phyloP scores from a whole-genome alignment of 1,139 yeast species.

The Taphrina deformans region DNA sequence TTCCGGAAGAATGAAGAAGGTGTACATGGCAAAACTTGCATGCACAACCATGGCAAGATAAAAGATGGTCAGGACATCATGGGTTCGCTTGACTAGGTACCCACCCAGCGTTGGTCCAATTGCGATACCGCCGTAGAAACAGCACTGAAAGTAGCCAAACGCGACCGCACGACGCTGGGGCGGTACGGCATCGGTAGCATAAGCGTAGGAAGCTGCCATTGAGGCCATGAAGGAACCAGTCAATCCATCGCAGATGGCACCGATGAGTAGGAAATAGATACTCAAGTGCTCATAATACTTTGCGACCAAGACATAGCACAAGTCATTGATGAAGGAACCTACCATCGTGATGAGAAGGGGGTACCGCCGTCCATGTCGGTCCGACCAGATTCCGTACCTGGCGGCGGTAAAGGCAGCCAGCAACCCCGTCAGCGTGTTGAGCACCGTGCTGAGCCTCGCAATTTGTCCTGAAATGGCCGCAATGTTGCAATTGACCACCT shows the following conservation, averaged over 20 bases:
- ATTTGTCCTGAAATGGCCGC: conserved; percentile 37
- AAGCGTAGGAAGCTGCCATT: conserved; percentile 58
- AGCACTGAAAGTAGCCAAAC: conserved; percentile 60
- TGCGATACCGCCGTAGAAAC: conserved; percentile 59
- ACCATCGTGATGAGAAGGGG: conserved; percentile 36
- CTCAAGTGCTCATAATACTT: conserved; percentile 32
- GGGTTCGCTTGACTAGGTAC: conserved; percentile 43
- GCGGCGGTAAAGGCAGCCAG: conserved; percentile 36
- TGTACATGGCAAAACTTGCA: conserved; percentile 45
- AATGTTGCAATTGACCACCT: conserved; percentile 36
- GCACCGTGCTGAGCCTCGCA: conserved; percentile 35
- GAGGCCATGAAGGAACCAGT: conserved; percentile 60
- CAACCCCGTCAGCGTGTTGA: conserved; percentile 37
- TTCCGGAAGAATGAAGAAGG: conserved; percentile 56
- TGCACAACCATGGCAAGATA: conserved; percentile 41
- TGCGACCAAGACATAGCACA: conserved; percentile 36
- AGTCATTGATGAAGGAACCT: conserved; percentile 36
- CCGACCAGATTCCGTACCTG: conserved; percentile 38
- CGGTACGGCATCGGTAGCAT: conserved; percentile 64
- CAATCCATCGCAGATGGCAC: conserved; percentile 51
- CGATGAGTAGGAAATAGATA: conserved; percentile 47
- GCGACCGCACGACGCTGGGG: conserved; percentile 56
- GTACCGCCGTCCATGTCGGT: conserved; percentile 38
- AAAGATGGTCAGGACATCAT: conserved; percentile 43
- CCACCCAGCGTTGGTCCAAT: conserved; percentile 66